These are phyloP conservation scores for Acanthamoeba castellanii DNA, from an alignment of 208 protist genomes.

Conservation along the genomic window DNA sequence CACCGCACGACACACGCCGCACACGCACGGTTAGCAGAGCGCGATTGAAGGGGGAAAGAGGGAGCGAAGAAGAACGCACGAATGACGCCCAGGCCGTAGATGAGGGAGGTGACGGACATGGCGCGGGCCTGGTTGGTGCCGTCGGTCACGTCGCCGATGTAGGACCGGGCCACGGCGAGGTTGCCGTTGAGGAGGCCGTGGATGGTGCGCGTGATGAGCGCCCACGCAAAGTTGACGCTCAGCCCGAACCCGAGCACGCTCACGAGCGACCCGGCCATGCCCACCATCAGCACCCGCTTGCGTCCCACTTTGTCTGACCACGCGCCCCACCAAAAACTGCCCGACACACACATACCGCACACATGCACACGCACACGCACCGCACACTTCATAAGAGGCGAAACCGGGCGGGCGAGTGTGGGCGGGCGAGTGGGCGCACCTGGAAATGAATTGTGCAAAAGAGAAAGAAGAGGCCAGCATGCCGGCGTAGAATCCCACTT, in stretches of 20 bases:
- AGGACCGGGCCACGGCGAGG: slow-evolving; percentile 57
- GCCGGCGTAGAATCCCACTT: slow-evolving; percentile 57
- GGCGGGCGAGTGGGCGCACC: not conserved
- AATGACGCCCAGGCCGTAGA: slow-evolving; percentile 53
- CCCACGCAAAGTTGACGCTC: slow-evolving; percentile 63
- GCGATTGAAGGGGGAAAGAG: not conserved
- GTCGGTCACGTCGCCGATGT: slow-evolving; percentile 48
- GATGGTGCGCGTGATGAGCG: slow-evolving; percentile 33
- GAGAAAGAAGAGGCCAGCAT: slow-evolving; percentile 40
- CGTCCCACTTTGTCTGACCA: slow-evolving; percentile 31
- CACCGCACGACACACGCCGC: not conserved
- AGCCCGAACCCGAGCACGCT: slow-evolving; percentile 27
- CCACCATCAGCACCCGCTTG: slow-evolving; percentile 53
- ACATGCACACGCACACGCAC: not conserved
- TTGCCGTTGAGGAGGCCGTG: slow-evolving; percentile 71
- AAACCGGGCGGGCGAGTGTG: not conserved
- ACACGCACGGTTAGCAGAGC: not conserved
- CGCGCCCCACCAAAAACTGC: slow-evolving; percentile 61
- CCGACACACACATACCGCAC: not conserved
- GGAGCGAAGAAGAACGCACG: not conserved
- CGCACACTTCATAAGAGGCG: not conserved
- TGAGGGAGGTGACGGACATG: slow-evolving; percentile 56
- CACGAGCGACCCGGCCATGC: slow-evolving; percentile 56
- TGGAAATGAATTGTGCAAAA: slow-evolving; percentile 64
- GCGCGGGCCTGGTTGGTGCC: slow-evolving; percentile 49